A percentile compares a stretch with the other conserved stretches of the same genome.
Evolutionary conservation across 1,284 basidiomycete species (phyloP).

Genomic region (Microstroma glucosiphilum): DNA sequence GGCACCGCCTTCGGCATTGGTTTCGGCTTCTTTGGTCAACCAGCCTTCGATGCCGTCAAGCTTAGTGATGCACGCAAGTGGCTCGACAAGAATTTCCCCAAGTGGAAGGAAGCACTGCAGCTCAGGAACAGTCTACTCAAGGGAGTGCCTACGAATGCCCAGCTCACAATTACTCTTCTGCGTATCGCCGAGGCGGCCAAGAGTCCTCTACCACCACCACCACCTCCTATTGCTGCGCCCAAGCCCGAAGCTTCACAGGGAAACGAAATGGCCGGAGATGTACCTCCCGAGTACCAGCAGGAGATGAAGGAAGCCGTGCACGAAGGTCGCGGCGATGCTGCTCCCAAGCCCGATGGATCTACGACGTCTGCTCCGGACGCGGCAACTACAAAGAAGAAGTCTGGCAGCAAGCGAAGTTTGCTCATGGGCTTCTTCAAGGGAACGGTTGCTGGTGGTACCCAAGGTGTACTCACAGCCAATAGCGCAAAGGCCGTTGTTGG

Average conservation of each 20-base stretch:
- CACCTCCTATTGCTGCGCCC: slow-evolving; percentile 35
- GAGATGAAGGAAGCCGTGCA: slow-evolving; percentile 30
- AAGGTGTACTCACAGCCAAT: slow-evolving; percentile 46
- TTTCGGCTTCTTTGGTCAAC: slow-evolving; percentile 57
- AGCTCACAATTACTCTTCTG: slow-evolving; percentile 57
- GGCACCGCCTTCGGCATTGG: slow-evolving; percentile 55
- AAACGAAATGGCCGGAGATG: slow-evolving; percentile 20
- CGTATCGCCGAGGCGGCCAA: slow-evolving; percentile 56
- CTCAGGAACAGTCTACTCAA: slow-evolving; percentile 54
- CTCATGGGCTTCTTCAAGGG: slow-evolving; percentile 40
- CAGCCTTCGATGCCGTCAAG: slow-evolving; percentile 52
- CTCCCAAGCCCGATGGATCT: slow-evolving; percentile 23
- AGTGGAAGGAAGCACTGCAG: slow-evolving; percentile 54
- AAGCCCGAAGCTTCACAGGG: slow-evolving; percentile 24
- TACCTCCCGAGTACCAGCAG: slow-evolving; percentile 38
- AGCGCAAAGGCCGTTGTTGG: slow-evolving; percentile 45
- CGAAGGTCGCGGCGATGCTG: slow-evolving; percentile 13
- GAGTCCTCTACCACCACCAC: slow-evolving; percentile 55
- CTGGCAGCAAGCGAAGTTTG: slow-evolving; percentile 31
- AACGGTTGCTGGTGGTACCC: slow-evolving; percentile 38
- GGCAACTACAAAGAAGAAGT: slow-evolving; percentile 16
- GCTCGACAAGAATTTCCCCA: slow-evolving; percentile 54
- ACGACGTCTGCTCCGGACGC: slow-evolving; percentile 17
- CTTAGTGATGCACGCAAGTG: slow-evolving; percentile 42
- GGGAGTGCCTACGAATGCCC: slow-evolving; percentile 59